A percentile compares a stretch with the other conserved stretches of the same genome.
Conservation (phyloP, 2,329 filamentous ascomycete species). For the Penicillium palitans region DNA sequence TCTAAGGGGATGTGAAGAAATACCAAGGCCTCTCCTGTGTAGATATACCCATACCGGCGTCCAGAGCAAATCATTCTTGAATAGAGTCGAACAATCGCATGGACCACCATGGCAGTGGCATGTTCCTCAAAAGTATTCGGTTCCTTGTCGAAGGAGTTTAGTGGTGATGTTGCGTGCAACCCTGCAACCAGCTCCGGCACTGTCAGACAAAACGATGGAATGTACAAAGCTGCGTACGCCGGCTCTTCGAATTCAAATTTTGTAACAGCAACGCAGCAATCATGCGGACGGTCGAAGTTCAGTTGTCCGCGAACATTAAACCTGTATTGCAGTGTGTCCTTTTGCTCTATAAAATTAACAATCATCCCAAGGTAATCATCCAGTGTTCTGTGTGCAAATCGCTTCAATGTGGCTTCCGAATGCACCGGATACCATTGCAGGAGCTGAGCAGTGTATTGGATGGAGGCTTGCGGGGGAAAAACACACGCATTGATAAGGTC, state of each 20-base stretch:
- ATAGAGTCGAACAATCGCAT: conserved; percentile 32
- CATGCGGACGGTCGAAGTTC: neutral
- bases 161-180: conserved; percentile 27
- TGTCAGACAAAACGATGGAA: conserved; percentile 30
- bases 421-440: neutral
- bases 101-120: conserved; percentile 27
- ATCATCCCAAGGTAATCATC: neutral
- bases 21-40: conserved; percentile 34
- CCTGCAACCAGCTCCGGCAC: conserved; percentile 27
- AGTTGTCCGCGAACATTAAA: neutral
- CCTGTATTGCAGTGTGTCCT: neutral
- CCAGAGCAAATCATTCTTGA: conserved; percentile 31
- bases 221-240: conserved; percentile 30
- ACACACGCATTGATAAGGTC: neutral
- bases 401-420: neutral
- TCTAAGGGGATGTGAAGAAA: conserved; percentile 30
- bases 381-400: neutral
- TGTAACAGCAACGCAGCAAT: neutral
- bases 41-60: conserved; percentile 30
- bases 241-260: conserved; percentile 8
- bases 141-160: conserved; percentile 29
- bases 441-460: neutral
- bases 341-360: neutral
- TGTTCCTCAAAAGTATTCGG: conserved; percentile 28
- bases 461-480: neutral